Percentiles rank a stretch among this genome's conserved stretches.
These are phyloP conservation scores for Danielia oregonensis DNA, from an alignment of 805 yeast genomes.

Conservation along the genomic window DNA sequence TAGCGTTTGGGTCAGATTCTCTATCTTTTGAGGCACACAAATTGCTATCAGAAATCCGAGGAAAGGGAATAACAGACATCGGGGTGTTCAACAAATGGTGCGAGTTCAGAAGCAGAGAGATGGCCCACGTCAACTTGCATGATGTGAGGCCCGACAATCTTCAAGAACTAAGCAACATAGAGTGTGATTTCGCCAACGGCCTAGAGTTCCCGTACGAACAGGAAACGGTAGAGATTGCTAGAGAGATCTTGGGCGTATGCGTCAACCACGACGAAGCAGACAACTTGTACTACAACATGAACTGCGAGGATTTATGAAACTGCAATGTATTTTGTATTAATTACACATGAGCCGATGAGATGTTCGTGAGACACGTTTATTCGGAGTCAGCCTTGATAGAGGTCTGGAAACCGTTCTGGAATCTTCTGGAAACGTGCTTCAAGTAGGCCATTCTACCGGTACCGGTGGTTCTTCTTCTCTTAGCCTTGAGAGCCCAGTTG, in stretches of 20 bases:
- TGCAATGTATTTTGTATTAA: constrained; percentile 12
- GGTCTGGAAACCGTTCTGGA: constrained; percentile 98
- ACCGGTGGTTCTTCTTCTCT: constrained; percentile 99
- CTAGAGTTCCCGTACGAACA: constrained; percentile 59
- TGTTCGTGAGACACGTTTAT: constrained; percentile 30
- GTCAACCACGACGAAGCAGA: constrained; percentile 80
- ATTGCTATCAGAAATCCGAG: constrained; percentile 33
- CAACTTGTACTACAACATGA: constrained; percentile 65
- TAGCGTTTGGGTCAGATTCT: constrained; percentile 48
- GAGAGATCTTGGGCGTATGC: constrained; percentile 64
- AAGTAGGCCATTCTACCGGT: constrained; percentile 99
- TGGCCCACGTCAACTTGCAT: constrained; percentile 26
- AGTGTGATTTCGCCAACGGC: constrained; percentile 51
- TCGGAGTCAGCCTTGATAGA: constrained; percentile 68
- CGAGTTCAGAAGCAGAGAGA: constrained; percentile 36
- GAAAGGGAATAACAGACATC: constrained; percentile 20
- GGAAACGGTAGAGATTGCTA: constrained; percentile 62
- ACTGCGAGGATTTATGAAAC: constrained; percentile 23
- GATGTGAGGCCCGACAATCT: constrained; percentile 5
- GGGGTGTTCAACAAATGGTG: constrained; percentile 45
- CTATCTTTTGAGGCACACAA: constrained; percentile 34
- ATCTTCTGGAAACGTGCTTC: constrained; percentile 95
- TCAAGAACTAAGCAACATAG: constrained; percentile 27
- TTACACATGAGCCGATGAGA: constrained; percentile 9
- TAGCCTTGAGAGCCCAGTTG: constrained; percentile 99